Conservation (phyloP, 2,329 filamentous ascomycete genomes). For the Thelonectria rubi region DNA sequence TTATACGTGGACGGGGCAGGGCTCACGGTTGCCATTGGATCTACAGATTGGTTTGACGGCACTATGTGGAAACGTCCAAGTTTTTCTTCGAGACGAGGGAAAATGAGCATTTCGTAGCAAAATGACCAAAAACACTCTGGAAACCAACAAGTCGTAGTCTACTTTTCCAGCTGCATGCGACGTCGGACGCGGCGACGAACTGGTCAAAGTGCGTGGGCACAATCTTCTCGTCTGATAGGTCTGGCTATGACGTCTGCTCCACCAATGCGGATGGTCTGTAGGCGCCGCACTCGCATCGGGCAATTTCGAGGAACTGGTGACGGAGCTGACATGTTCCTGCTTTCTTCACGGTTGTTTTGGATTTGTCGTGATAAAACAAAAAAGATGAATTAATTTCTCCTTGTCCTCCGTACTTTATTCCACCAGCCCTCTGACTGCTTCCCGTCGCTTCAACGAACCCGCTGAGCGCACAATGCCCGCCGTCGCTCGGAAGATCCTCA, state of each 20-base stretch:
- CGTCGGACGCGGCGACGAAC: conserved; percentile 26
- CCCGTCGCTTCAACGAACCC: conserved; percentile 18
- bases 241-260: conserved; percentile 40
- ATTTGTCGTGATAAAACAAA: neutral
- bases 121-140: neutral
- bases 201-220: conserved; percentile 25
- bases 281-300: conserved; percentile 31
- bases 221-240: conserved; percentile 29
- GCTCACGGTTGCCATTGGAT: conserved; percentile 24
- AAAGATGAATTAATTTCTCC: neutral
- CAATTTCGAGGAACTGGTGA: conserved; percentile 25
- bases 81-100: conserved; percentile 25
- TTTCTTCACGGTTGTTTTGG: conserved; percentile 9
- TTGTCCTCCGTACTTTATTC: neutral
- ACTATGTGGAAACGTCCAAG: conserved; percentile 27
- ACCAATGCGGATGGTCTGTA: conserved; percentile 39
- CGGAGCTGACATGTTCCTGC: conserved; percentile 20
- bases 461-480: conserved; percentile 69
- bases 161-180: conserved; percentile 29
- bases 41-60: conserved; percentile 25
- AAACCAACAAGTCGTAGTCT: neutral
- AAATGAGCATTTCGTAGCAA: conserved; percentile 34
- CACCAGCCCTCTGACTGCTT: conserved; percentile 2
- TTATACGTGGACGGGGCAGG: conserved; percentile 6
- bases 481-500: conserved; percentile 80